Conservation (phyloP, 257 asterid genomes). For the Solanum piurae region DNA sequence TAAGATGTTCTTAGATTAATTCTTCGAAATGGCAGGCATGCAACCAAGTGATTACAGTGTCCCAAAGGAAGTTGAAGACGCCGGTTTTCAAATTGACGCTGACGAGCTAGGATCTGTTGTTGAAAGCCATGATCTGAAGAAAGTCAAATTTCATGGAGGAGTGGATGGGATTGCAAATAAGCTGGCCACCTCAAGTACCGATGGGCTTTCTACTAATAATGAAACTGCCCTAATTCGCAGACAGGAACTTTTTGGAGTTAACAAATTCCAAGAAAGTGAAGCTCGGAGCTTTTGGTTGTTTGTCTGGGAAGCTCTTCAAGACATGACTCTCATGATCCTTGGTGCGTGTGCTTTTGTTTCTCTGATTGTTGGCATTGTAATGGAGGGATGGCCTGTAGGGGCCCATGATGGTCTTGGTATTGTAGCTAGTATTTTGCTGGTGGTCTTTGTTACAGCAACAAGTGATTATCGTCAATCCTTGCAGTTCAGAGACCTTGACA, state of each 20-base stretch:
- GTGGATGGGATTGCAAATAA: constrained; percentile 3
- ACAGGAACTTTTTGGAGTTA: constrained; percentile 5
- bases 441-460: constrained; percentile 8
- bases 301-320: constrained; percentile 12
- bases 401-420: constrained; percentile 14
- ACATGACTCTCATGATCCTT: constrained; percentile 12
- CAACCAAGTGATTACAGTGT: constrained; percentile 4
- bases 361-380: constrained; percentile 7
- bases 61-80: constrained; percentile 6
- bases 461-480: constrained; percentile 11
- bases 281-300: constrained; percentile 10
- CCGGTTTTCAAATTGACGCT: constrained; percentile 7
- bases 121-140: constrained; percentile 3
- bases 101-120: constrained; percentile 9
- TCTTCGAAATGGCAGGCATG: not conserved
- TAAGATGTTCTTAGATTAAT: not conserved
- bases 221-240: constrained; percentile 1
- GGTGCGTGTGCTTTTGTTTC: constrained; percentile 7
- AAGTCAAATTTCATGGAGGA: constrained; percentile 10
- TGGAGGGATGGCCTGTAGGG: constrained; percentile 8
- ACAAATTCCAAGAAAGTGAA: constrained; percentile 4
- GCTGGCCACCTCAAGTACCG: constrained; percentile 1
- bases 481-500: constrained; percentile 11
- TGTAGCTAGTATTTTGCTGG: constrained; percentile 8
- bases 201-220: constrained; percentile 4